These are phyloP conservation scores for Prunus campanulata DNA, from an alignment of 306 rosid genomes.

Conservation along the genomic window DNA sequence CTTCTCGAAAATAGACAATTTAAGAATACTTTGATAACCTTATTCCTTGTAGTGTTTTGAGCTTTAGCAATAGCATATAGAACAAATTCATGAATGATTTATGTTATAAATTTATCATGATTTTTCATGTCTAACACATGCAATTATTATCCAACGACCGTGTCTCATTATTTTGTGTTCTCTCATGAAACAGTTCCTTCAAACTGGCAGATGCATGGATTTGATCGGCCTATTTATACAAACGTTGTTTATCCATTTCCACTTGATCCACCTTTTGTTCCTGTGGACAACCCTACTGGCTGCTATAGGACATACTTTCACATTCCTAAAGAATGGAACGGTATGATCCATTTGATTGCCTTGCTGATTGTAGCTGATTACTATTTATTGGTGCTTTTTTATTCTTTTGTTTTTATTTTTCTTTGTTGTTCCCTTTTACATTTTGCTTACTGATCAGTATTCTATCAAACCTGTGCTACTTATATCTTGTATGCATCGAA, in stretches of 20 bases:
- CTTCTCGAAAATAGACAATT: no score
- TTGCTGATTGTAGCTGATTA: not conserved
- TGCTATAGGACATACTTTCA: constrained; percentile 76
- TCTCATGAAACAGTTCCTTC: constrained; percentile 83
- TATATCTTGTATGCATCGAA: not conserved
- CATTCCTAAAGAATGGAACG: constrained; percentile 85
- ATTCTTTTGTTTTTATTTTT: not conserved
- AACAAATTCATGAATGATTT: not conserved
- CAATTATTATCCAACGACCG: constrained; percentile 9
- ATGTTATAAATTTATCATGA: not conserved
- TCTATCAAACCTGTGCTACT: not conserved
- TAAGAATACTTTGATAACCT: not conserved
- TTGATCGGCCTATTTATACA: constrained; percentile 86
- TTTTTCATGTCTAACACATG: not conserved
- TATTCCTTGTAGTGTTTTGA: not conserved
- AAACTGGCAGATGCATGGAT: constrained; percentile 95
- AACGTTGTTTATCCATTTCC: constrained; percentile 78
- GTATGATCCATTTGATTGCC: constrained; percentile 36
- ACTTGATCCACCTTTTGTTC: constrained; percentile 74
- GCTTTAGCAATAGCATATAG: not conserved
- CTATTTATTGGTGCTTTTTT: constrained; percentile 4
- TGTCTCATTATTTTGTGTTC: constrained; percentile 28
- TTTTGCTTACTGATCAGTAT: not conserved
- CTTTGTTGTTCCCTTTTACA: not conserved
- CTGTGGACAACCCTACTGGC: constrained; percentile 81